Conservation (phyloP, 306 rosid species). For the Clitoria ternatea region DNA sequence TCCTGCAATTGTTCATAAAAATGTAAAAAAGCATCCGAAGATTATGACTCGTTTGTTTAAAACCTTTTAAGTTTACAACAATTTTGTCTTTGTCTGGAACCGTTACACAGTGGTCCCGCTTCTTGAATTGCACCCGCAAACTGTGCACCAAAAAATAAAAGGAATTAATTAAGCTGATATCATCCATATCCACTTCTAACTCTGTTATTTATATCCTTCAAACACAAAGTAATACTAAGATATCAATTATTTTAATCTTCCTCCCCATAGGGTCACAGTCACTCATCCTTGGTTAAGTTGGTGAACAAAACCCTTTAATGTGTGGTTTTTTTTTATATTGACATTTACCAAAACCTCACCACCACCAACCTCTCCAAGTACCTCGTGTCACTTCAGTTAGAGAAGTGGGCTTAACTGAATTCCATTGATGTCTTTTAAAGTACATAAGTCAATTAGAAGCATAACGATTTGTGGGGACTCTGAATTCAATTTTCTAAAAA, state of each 20-base stretch:
- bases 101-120: background rate
- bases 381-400: conserved; percentile 47
- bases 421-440: conserved; percentile 34
- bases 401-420: conserved; percentile 62
- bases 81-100: conserved; percentile 12
- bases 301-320: conserved; percentile 74
- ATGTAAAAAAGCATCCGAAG: background rate
- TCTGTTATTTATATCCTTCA: background rate
- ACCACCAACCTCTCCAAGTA: conserved; percentile 74
- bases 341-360: background rate
- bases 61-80: background rate
- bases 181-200: conserved; percentile 16
- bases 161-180: background rate
- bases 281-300: conserved; percentile 49
- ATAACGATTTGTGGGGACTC: conserved; percentile 17
- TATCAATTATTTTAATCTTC: background rate
- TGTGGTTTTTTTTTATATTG: background rate
- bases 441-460: background rate
- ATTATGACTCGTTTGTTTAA: background rate
- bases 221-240: background rate
- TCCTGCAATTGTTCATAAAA: background rate
- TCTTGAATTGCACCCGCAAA: conserved; percentile 20
- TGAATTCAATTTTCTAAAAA: conserved; percentile 9
- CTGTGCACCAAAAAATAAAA: conserved; percentile 19
- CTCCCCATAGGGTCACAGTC: background rate